Conservation (phyloP, 2,329 filamentous ascomycete species). For the Periglandula ipomoeae region DNA sequence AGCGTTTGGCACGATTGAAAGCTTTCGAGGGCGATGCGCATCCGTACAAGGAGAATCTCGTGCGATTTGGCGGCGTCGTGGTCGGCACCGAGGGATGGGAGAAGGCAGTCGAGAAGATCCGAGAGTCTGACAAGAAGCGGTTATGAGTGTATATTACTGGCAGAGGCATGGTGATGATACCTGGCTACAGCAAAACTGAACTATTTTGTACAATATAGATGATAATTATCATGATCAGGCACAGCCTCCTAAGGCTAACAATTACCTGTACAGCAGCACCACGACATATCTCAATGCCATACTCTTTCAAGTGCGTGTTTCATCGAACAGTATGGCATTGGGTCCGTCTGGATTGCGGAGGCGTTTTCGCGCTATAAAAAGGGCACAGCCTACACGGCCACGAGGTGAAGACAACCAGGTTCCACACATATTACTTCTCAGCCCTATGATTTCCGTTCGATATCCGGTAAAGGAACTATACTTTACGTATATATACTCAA, state of each 20-base stretch:
- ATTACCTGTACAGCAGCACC: not conserved
- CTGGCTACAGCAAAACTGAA: slow-evolving; percentile 5
- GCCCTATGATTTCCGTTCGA: not conserved
- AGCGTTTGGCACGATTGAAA: slow-evolving; percentile 80
- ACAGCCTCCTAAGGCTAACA: not conserved
- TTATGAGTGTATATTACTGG: slow-evolving; percentile 28
- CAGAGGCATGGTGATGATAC: not conserved
- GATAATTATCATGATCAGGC: not conserved
- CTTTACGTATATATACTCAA: not conserved
- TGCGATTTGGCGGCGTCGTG: slow-evolving; percentile 56
- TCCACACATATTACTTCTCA: too few relatives aligned
- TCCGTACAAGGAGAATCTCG: slow-evolving; percentile 82
- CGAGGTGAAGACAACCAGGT: too few relatives aligned
- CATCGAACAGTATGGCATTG: too few relatives aligned
- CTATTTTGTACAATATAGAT: not conserved
- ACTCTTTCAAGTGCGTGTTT: too few relatives aligned
- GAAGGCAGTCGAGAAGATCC: slow-evolving; percentile 38
- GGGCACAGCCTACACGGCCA: too few relatives aligned
- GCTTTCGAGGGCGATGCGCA: slow-evolving; percentile 89
- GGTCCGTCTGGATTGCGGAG: too few relatives aligned
- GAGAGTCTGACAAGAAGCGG: slow-evolving; percentile 39
- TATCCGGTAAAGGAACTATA: not conserved
- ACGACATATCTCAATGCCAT: too few relatives aligned
- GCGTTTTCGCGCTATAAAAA: too few relatives aligned
- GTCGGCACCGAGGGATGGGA: slow-evolving; percentile 48